Evolutionary conservation across 140 eudicot genomes (phyloP), one percentile per base, ranked within the genome.

Genomic region (Flaveria floridana): DNA sequence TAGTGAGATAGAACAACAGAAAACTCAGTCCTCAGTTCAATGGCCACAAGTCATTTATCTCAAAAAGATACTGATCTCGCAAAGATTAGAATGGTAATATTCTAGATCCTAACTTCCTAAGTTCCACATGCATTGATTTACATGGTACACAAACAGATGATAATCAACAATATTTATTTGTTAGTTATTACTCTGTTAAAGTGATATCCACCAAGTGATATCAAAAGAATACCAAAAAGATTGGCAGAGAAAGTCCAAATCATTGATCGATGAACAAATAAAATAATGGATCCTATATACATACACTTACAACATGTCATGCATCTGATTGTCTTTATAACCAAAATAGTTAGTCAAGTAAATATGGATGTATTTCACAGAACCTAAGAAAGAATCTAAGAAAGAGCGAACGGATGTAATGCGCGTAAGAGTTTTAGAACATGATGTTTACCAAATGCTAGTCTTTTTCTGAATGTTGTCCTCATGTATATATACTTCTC

Each of bases 401-500:
- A 64, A 75, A 50, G 16, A 34, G 13, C 34, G 20, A 48, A 34
- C 12, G 26, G n/a, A 28, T 42, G 53, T 53, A 72, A 20, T 21
- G 28, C 67, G 55, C 50, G 25, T n/a, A 44, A 66, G 9, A 39
- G 55, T 28, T 37, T 37, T 51, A 75, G 26, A 30, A 44, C 76
- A 6, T 12, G 46, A 21, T 67, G 68, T 80, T 81, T 87, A 95
- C 99, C 99, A 81, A 91, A 90, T 75, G 99, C 92, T 73, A 95
- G 85, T 84, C 99, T 84, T 78, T 81, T 91, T 77, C 82, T 79
- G 74, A 87, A 84, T 19, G 99, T 91, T 55, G 79, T 88, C 76
- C 90, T 84, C 99, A 95, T 95, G 83, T 82, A 81, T 68, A 75
- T 89, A 81, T 95, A 95, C 78, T 95, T 95, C 76, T 91, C 99